phyloP scores from a whole-genome alignment of 2,329 filamentous ascomycete species.

The Fusarium hostae region DNA sequence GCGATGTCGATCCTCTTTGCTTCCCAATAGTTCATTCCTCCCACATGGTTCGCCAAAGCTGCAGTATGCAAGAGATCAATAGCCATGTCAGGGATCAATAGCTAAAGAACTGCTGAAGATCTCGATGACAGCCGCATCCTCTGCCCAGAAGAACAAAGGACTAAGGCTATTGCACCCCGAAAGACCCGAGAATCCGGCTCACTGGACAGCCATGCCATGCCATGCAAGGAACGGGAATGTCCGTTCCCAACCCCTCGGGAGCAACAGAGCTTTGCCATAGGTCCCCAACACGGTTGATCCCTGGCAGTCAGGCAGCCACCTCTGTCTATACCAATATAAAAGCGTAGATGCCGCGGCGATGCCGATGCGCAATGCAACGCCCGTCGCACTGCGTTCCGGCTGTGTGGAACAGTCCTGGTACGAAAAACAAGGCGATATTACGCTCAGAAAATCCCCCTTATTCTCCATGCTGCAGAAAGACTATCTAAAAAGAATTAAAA shows the following conservation, averaged over 20 bases:
- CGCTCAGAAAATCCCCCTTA: not conserved
- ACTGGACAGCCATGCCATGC: slow-evolving; percentile 5
- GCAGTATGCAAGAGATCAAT: not conserved
- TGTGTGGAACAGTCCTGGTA: not conserved
- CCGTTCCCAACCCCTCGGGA: slow-evolving; percentile 4
- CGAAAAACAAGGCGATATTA: not conserved
- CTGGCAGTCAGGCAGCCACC: not conserved
- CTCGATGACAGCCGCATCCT: not conserved
- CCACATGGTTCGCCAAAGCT: not conserved
- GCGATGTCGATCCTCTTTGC: not conserved
- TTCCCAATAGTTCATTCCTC: not conserved
- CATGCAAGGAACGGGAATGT: slow-evolving; percentile 37
- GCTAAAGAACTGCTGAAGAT: not conserved
- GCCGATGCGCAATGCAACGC: not conserved
- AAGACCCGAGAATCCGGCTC: slow-evolving; percentile 9
- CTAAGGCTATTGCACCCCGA: not conserved
- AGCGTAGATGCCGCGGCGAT: not conserved
- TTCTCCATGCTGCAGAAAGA: not conserved
- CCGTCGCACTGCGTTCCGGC: not conserved
- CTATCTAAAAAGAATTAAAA: not conserved
- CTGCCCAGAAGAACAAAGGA: not conserved
- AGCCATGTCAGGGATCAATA: not conserved
- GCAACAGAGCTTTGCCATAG: not conserved
- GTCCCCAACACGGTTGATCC: not conserved
- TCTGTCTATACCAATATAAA: not conserved